Evolutionary conservation across 768 basidiomycete genomes (phyloP).

Genomic region (Sarcomyxa edulis): DNA sequence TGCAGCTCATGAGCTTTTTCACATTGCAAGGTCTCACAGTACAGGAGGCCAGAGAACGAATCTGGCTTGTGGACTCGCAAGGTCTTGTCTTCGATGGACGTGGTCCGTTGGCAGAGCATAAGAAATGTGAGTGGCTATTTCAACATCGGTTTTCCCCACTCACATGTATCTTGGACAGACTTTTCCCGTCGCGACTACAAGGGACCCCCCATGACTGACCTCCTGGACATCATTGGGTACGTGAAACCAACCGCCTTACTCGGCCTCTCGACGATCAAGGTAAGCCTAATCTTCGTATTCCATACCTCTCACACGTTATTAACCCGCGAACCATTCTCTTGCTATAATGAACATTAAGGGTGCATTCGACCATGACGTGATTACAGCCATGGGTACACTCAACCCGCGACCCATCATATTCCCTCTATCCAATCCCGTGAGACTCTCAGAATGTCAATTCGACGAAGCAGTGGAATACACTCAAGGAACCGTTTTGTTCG

Average conservation of each 20-base stretch:
- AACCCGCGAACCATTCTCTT: background rate
- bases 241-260: constrained; percentile 87
- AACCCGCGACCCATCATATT: constrained; percentile 88
- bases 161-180: constrained; percentile 33
- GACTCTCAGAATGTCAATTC: constrained; percentile 79
- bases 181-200: constrained; percentile 80
- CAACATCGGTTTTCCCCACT: constrained; percentile 1
- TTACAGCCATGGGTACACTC: constrained; percentile 70
- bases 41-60: constrained; percentile 69
- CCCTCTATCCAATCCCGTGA: constrained; percentile 86
- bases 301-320: background rate
- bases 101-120: constrained; percentile 74
- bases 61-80: constrained; percentile 85
- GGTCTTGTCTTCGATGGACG: constrained; percentile 78
- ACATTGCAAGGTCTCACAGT: constrained; percentile 69
- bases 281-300: constrained; percentile 17
- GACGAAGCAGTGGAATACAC: constrained; percentile 69
- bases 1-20: constrained; percentile 87
- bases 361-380: constrained; percentile 69
- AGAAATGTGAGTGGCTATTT: constrained; percentile 53
- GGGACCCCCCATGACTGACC: constrained; percentile 68
- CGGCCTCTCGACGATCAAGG: constrained; percentile 82
- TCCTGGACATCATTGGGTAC: constrained; percentile 73
- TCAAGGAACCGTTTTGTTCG: constrained; percentile 75
- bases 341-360: constrained; percentile 43